Evolutionary conservation across 148 eudicot species (phyloP), one percentile per base, ranked within the genome.

Genomic region (Tetragonia tetragonoides): DNA sequence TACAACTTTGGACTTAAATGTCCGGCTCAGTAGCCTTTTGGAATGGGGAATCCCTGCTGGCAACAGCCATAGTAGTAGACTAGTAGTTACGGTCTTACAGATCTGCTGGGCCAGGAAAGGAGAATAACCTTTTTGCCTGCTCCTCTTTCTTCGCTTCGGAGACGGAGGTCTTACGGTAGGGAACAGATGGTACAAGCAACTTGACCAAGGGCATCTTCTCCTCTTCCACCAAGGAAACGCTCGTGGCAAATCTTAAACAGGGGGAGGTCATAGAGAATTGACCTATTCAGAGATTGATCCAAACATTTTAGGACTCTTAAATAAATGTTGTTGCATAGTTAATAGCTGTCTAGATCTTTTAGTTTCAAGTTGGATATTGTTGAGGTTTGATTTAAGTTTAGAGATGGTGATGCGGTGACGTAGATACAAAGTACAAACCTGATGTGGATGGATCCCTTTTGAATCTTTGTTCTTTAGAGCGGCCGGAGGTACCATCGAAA

Each of bases 11-110:
- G 78, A 75, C 78, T 60, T 75, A 75, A 75, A 75, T 24, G 70
- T 44, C 70, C 68, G 44, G 61, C 61, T 70, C 61, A 75, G 42
- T 75, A 75, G 46, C 70, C 70, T 75, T 75, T 75, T 46, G 78
- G 78, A 75, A 75, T 63, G 61, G 78, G 70, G 78, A 70, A 75
- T 75, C 78, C 78, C 70, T 54, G 10, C 44, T 75, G 70, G 78
- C 70, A 64, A 64, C 78, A 64, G 64, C 61, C 70, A 75, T 28
- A 41, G 67, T 64, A 61, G 62, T 57, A 57, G 62, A 28, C 34
- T 28, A 28, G 34, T 28, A 28, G 34, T 28, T 28, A 28, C 34
- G 34, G 34, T 28, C 34, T 57, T 57, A 5, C 62, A 6, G 62
- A 57, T 14, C 62, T 57, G 3, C 62, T 17, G 21, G n/a, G n/a